These are phyloP conservation scores for Mrakiaceae sp. DNA, from an alignment of 1,284 basidiomycete species.

Conservation along the genomic window DNA sequence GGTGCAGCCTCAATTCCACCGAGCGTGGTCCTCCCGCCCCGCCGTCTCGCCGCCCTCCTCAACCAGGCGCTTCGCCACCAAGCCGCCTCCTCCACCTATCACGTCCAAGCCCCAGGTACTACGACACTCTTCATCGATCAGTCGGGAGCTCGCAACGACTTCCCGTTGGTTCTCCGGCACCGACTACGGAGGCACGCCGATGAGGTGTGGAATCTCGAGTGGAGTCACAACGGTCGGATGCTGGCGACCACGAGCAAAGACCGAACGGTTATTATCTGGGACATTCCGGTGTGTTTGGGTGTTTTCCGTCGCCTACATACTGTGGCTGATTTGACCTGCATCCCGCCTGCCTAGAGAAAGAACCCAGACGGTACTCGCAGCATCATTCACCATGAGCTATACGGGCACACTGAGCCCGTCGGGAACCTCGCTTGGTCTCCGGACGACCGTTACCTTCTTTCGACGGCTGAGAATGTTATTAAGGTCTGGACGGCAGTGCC, in stretches of 20 bases:
- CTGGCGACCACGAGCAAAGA: constrained; percentile 85
- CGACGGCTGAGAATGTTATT: constrained; percentile 64
- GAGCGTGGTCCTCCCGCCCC: constrained; percentile 80
- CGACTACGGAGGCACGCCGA: constrained; percentile 76
- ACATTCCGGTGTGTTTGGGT: constrained; percentile 50
- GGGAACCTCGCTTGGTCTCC: constrained; percentile 80
- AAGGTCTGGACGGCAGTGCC: constrained; percentile 59
- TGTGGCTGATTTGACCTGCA: background rate
- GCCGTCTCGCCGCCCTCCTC: constrained; percentile 71
- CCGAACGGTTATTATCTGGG: constrained; percentile 79
- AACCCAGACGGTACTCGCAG: no score
- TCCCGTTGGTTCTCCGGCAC: constrained; percentile 73
- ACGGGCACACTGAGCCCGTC: constrained; percentile 65
- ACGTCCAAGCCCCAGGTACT: constrained; percentile 47
- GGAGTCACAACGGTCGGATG: constrained; percentile 78
- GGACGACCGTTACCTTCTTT: constrained; percentile 70
- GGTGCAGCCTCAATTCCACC: constrained; percentile 70
- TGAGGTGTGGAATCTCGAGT: constrained; percentile 91
- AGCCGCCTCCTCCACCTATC: constrained; percentile 63
- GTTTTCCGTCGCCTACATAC: background rate
- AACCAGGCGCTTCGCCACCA: constrained; percentile 77
- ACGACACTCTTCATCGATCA: constrained; percentile 83
- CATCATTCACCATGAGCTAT: constrained; percentile 30
- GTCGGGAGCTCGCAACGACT: constrained; percentile 61
- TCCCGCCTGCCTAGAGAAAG: background rate